phyloP scores from a whole-genome alignment of 331 rosid species.

The Pyracantha coccinea region DNA sequence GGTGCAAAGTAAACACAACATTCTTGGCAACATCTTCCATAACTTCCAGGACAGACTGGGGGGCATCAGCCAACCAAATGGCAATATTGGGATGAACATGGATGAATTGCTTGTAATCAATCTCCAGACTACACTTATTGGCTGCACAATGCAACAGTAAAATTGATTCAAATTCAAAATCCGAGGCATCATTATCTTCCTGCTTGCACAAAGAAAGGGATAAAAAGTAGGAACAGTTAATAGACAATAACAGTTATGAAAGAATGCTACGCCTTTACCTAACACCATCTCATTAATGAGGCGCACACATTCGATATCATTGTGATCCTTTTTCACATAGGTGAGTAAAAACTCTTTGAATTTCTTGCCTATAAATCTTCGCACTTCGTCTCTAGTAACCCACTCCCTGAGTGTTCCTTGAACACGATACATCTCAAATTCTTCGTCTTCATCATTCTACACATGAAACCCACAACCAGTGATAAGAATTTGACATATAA shows the following conservation, averaged over 20 bases:
- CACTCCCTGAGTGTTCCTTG: constrained; percentile 92
- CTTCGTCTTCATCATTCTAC: constrained; percentile 67
- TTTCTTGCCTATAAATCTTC: constrained; percentile 80
- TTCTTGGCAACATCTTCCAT: constrained; percentile 96
- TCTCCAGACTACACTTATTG: constrained; percentile 83
- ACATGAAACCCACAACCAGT: constrained; percentile 1
- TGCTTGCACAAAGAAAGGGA: not conserved
- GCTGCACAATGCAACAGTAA: constrained; percentile 45
- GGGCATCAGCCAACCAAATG: constrained; percentile 98
- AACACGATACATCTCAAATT: constrained; percentile 77
- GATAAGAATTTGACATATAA: not conserved
- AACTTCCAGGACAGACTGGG: constrained; percentile 90
- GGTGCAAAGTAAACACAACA: constrained; percentile 81
- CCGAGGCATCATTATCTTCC: not conserved
- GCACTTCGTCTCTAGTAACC: constrained; percentile 94
- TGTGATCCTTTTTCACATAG: constrained; percentile 55
- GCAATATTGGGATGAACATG: constrained; percentile 94
- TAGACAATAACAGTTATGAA: not conserved
- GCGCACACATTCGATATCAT: constrained; percentile 62
- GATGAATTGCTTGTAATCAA: constrained; percentile 88
- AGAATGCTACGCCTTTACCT: constrained; percentile 33
- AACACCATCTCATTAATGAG: constrained; percentile 92
- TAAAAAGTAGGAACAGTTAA: not conserved
- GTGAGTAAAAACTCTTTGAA: constrained; percentile 45
- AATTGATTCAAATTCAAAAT: not conserved